These are phyloP conservation scores for Pachyrhizus erosus DNA, from an alignment of 306 rosid genomes.

Conservation along the genomic window DNA sequence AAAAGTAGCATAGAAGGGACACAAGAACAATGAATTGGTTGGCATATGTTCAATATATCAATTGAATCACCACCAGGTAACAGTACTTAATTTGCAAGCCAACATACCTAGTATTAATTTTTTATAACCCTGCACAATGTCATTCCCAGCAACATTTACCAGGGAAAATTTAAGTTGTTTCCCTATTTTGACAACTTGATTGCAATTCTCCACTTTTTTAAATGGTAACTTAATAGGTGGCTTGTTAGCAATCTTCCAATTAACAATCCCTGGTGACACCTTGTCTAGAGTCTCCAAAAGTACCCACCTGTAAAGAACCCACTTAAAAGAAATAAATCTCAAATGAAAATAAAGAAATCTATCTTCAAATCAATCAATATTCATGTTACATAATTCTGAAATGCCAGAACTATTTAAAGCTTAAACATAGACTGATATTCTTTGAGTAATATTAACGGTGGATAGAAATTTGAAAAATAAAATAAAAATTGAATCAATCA, in stretches of 20 bases:
- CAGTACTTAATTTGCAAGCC: background rate
- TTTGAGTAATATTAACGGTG: background rate
- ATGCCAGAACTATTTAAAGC: slow-evolving; percentile 4
- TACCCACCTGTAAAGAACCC: slow-evolving; percentile 72
- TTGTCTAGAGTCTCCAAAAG: slow-evolving; percentile 90
- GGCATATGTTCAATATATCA: slow-evolving; percentile 15
- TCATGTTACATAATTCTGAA: background rate
- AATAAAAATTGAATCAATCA: background rate
- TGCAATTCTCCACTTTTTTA: slow-evolving; percentile 96
- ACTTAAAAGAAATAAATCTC: slow-evolving; percentile 14
- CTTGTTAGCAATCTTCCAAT: slow-evolving; percentile 93
- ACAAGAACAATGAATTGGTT: background rate
- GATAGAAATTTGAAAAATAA: background rate
- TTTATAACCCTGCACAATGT: slow-evolving; percentile 94
- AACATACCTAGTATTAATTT: slow-evolving; percentile 85
- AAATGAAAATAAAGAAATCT: background rate
- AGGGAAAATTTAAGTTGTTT: slow-evolving; percentile 92
- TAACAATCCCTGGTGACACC: slow-evolving; percentile 91
- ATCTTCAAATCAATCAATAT: slow-evolving; percentile 13
- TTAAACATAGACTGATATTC: background rate
- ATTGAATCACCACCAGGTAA: background rate
- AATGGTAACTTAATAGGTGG: slow-evolving; percentile 99
- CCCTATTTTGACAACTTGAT: slow-evolving; percentile 93
- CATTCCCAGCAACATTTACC: slow-evolving; percentile 96
- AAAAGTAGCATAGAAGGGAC: background rate